Evolutionary conservation across 2,329 filamentous ascomycete genomes (phyloP).

Genomic region (Leptographium galeiforme): DNA sequence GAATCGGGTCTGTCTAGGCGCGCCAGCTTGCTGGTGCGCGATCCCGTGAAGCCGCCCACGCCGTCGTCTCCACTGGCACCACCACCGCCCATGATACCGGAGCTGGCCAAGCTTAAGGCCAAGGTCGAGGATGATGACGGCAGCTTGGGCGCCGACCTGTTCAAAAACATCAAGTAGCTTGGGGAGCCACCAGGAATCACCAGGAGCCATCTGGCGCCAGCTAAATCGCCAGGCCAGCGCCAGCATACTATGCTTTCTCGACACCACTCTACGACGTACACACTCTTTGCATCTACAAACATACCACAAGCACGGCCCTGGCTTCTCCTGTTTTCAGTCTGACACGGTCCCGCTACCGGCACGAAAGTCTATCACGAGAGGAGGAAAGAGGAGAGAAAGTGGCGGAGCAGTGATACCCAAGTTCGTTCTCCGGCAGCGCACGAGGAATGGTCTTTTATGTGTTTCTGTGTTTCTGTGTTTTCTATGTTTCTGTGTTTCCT

Average conservation of each 20-base stretch:
- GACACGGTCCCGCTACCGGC: not conserved
- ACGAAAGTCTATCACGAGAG: not conserved
- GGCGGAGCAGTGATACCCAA: slow-evolving; percentile 11
- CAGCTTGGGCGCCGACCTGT: slow-evolving; percentile 37
- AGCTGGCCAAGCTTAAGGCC: slow-evolving; percentile 38
- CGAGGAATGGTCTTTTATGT: slow-evolving; percentile 9
- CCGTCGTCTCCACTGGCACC: slow-evolving; percentile 27
- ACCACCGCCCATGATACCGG: slow-evolving; percentile 48
- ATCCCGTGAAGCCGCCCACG: slow-evolving; percentile 14
- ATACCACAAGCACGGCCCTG: not conserved
- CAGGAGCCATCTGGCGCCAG: not conserved
- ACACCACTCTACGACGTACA: not conserved
- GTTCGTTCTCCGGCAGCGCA: slow-evolving; percentile 9
- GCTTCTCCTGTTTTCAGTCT: not conserved
- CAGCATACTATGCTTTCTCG: not conserved
- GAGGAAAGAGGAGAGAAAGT: slow-evolving; percentile 6
- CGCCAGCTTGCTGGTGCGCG: slow-evolving; percentile 28
- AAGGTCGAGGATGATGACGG: slow-evolving; percentile 31
- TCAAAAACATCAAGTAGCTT: slow-evolving; percentile 43
- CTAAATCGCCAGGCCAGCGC: not conserved
- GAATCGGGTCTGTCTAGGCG: slow-evolving; percentile 22
- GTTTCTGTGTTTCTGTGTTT: not conserved
- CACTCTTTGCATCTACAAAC: not conserved
- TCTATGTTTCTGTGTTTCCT: not conserved
- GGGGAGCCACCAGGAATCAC: not conserved